phyloP scores from a whole-genome alignment of 2,329 filamentous ascomycete genomes.

The Pseudofabraea citricarpa region DNA sequence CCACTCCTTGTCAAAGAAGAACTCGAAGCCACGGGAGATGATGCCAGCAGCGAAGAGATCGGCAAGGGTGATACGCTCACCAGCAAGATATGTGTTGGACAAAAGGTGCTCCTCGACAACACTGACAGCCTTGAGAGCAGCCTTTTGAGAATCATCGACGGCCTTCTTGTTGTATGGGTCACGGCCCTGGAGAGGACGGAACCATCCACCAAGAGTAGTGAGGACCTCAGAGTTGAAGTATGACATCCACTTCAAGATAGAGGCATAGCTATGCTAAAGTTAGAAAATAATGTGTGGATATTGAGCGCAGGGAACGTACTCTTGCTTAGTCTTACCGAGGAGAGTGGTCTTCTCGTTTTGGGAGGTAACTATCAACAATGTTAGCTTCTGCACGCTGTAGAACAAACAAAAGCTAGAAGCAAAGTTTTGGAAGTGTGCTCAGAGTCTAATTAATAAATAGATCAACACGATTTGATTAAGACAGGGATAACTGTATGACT shows the following conservation, averaged over 20 bases:
- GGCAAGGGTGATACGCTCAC: constrained; percentile 94
- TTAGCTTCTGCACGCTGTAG: constrained; percentile 13
- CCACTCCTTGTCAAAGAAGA: constrained; percentile 89
- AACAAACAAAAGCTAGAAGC: constrained; percentile 8
- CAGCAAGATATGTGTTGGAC: constrained; percentile 93
- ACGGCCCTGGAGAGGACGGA: constrained; percentile 76
- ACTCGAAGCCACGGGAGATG: constrained; percentile 84
- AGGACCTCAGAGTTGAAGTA: constrained; percentile 90
- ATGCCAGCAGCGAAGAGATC: constrained; percentile 82
- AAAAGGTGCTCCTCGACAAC: constrained; percentile 84
- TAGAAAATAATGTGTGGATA: constrained; percentile 9
- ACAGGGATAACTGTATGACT: constrained; percentile 97
- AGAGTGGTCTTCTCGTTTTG: constrained; percentile 99
- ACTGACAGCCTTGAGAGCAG: constrained; percentile 59
- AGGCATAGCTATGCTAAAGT: constrained; percentile 63
- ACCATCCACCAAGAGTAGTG: constrained; percentile 70
- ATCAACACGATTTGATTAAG: constrained; percentile 92
- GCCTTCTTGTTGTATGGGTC: constrained; percentile 97
- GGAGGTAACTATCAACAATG: constrained; percentile 71
- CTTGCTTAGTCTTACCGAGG: constrained; percentile 99
- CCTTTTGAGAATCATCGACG: constrained; percentile 75
- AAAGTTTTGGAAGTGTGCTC: constrained; percentile 40
- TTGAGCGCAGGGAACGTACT: constrained; percentile 45
- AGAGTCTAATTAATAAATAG: constrained; percentile 69
- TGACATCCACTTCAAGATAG: constrained; percentile 97